Base-by-base conservation (phyloP, 78 protist genomes). In the Protostelium mycophagum region DNA sequence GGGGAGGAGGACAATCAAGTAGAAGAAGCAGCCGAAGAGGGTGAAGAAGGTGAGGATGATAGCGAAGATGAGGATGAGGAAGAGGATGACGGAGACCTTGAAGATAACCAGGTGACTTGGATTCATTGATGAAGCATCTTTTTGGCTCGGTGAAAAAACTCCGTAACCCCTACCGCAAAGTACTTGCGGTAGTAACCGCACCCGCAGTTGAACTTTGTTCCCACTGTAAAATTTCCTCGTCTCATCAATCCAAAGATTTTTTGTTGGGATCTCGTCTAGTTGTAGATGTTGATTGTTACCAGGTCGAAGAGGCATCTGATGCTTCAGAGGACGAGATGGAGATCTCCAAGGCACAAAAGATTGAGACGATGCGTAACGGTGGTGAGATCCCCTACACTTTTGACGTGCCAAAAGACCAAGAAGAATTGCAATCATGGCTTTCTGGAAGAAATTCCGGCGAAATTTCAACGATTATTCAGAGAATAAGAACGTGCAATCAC, bases 401-500 rank as follows among this genome's bases (percentile, higher is more conserved):
- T 85, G 91, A 91, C 35, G 88, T 89, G 39, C 94, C 94, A 88
- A 83, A 88, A 28, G 38, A 83, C 38, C 83, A 89, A 38, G 94
- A 92, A 1, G 90, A 92, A 63, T 88, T 92, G 63, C 85, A 92
- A 63, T 87, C 89, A 86, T 92, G 94, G 94, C 51, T 88, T 31
- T 83, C 29, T 9, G 85, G 86, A 36, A 31, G 94, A 35, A 92
- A 35, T 10, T 16, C 37, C 34, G 88, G 84, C 51, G 91, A 92
- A 1, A 92, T 84, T 34, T 38, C 83, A 35, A 28, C 51, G 5
- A 86, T 92, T 35, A 84, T 87, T 23, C 84, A 37, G 28, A 88
- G 94, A 87, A 92, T 92, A 39, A 38, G 94, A 83, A 88, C 90
- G 31, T 92, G 94, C 51, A 92, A 92, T 86, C 94, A 92, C 84